Conservation (phyloP, 2,329 filamentous ascomycete species). For the Nemania serpens region DNA sequence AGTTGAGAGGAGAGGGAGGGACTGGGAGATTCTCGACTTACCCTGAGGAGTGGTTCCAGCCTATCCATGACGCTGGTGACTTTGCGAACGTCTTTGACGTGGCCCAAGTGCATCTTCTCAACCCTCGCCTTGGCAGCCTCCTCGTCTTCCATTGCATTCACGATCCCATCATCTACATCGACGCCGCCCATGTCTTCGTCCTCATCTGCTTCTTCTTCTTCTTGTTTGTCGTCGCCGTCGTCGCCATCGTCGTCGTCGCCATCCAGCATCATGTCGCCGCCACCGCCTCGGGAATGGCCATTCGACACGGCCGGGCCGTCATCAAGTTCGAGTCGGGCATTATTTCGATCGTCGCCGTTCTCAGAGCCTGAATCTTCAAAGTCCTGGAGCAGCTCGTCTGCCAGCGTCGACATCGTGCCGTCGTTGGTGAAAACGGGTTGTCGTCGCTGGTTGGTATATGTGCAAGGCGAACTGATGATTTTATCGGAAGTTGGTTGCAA, state of each 20-base stretch:
- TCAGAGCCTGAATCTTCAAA: constrained; percentile 87
- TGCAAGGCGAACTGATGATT: background rate
- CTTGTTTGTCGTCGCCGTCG: constrained; percentile 57
- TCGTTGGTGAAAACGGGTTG: background rate
- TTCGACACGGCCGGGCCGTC: constrained; percentile 48
- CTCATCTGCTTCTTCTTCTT: constrained; percentile 48
- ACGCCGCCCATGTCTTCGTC: constrained; percentile 59
- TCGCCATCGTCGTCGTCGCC: constrained; percentile 62
- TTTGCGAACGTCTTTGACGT: constrained; percentile 76
- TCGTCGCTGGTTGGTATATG: background rate
- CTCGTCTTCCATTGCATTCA: constrained; percentile 63
- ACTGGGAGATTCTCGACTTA: constrained; percentile 53
- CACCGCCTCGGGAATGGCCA: constrained; percentile 43
- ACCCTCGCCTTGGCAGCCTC: constrained; percentile 77
- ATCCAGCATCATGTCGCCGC: constrained; percentile 62
- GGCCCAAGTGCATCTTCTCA: constrained; percentile 79
- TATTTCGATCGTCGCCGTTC: constrained; percentile 64
- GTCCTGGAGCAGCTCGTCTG: constrained; percentile 89
- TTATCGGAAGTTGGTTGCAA: too few relatives aligned
- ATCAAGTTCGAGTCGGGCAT: constrained; percentile 50
- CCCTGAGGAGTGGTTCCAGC: constrained; percentile 79
- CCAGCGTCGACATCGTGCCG: constrained; percentile 78
- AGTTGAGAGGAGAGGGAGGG: constrained; percentile 26
- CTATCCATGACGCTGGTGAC: constrained; percentile 82
- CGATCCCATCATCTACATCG: constrained; percentile 50